Conservation (phyloP, 352 stramenopile species). For the Aphanomyces cochlioides region DNA sequence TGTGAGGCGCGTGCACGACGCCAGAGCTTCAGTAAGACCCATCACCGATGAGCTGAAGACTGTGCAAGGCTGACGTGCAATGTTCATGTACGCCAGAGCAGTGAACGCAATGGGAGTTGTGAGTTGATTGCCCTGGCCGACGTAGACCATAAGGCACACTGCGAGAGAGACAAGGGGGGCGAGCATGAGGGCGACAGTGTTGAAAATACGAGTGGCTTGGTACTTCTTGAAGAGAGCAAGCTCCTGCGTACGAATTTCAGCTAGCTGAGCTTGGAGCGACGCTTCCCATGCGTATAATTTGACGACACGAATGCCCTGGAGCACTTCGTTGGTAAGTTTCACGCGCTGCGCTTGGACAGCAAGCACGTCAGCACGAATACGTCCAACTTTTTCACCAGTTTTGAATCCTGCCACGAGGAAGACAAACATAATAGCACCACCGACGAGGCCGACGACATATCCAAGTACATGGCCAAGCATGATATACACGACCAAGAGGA, state of each 20-base stretch:
- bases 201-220: slow-evolving; percentile 54
- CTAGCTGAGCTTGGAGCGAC: slow-evolving; percentile 39
- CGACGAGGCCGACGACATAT: not conserved
- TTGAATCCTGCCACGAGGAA: slow-evolving; percentile 35
- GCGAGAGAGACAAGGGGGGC: slow-evolving; percentile 47
- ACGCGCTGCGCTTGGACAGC: slow-evolving; percentile 65
- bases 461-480: slow-evolving; percentile 45
- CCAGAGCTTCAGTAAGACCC: slow-evolving; percentile 42
- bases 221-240: slow-evolving; percentile 47
- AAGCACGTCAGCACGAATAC: slow-evolving; percentile 39
- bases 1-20: slow-evolving; percentile 43
- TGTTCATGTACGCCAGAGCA: slow-evolving; percentile 54
- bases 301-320: slow-evolving; percentile 86
- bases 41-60: slow-evolving; percentile 51
- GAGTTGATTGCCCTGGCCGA: slow-evolving; percentile 52
- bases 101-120: slow-evolving; percentile 53
- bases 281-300: slow-evolving; percentile 88
- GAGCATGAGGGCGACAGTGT: slow-evolving; percentile 52
- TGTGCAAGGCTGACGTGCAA: slow-evolving; percentile 50
- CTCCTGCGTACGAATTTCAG: slow-evolving; percentile 43
- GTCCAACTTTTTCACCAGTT: slow-evolving; percentile 32
- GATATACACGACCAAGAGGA: slow-evolving; percentile 43
- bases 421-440: slow-evolving; percentile 12
- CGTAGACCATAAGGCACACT: slow-evolving; percentile 52
- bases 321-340: slow-evolving; percentile 90